Evolutionary conservation across 2,329 filamentous ascomycete species (phyloP), one percentile per base, ranked within the genome.

Genomic region (Cadophora sp.): DNA sequence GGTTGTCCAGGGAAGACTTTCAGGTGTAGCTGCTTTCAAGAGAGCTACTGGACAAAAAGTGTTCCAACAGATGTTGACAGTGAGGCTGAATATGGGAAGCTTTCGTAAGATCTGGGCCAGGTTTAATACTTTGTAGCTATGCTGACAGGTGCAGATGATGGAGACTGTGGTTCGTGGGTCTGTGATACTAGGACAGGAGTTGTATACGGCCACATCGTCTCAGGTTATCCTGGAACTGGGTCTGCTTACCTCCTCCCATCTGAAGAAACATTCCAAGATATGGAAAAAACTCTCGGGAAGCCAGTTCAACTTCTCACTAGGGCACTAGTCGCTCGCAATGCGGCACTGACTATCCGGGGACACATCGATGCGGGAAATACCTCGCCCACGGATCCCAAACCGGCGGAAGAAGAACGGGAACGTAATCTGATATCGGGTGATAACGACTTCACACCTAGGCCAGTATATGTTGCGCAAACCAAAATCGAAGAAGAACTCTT

Each of bases 181-280:
- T 18, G 67, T 22, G 68, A 70, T 50, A 4, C 18, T 16, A 24
- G 39, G 7, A 58, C 55, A 41, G 63, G 63, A 14, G 27, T 36
- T 45, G 20, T 70, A 1, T 70, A 51, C 24, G 68, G 68, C n/a
- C 61, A 70, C 43, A 64, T 70, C 30, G 33, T 70, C 2, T 61
- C 66, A 27, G 68, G 63, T n/a, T 50, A 58, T 62, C 14, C 60
- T 6, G 63, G 30, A 5, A 61, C 63, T 3, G 60, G 50, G 14
- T 45, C 50, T 30, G 66, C 66, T 6, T 70, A 68, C 22, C 55
- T 70, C 20, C 30, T 67, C 3, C 58, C 62, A 14, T 66, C 59
- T 16, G 8, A 56, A 1, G 22, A 66, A 7, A 53, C 65, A 3
- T 62, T 69, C 33, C 16, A 65, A 30, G 64, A 68, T 22, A 66